phyloP scores from a whole-genome alignment of 495 filamentous ascomycete genomes.

The Amorphotheca resinae region DNA sequence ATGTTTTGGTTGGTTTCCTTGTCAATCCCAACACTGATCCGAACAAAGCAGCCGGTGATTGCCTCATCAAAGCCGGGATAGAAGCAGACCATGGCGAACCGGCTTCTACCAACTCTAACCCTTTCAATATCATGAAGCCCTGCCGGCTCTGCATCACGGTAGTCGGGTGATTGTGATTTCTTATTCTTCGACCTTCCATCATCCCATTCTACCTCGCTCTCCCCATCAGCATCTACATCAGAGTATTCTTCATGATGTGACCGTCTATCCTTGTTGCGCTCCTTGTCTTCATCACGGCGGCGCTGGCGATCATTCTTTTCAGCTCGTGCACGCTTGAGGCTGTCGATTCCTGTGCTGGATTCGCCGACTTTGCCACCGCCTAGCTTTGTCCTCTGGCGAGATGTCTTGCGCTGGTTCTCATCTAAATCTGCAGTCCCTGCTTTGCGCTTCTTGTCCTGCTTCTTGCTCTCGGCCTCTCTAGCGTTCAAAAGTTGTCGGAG shows the following conservation, averaged over 20 bases:
- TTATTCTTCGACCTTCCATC: constrained; percentile 25
- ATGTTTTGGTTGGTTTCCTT: constrained; percentile 51
- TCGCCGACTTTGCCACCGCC: constrained; percentile 70
- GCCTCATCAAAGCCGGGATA: constrained; percentile 76
- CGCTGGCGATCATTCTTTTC: constrained; percentile 71
- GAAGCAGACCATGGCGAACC: constrained; percentile 79
- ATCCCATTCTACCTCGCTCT: constrained; percentile 72
- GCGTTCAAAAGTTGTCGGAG: constrained; percentile 69
- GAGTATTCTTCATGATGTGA: constrained; percentile 37
- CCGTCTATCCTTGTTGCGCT: constrained; percentile 39
- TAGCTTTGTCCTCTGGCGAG: constrained; percentile 66
- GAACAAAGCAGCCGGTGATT: constrained; percentile 65
- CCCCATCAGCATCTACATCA: constrained; percentile 57
- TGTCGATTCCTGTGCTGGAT: constrained; percentile 62
- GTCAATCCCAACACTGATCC: constrained; percentile 67
- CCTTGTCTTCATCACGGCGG: constrained; percentile 52
- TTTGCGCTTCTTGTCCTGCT: constrained; percentile 68
- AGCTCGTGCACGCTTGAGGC: constrained; percentile 71
- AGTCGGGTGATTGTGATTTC: constrained; percentile 33
- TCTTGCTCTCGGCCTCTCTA: constrained; percentile 40
- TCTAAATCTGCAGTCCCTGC: constrained; percentile 63
- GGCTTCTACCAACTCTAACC: constrained; percentile 63
- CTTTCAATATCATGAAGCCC: constrained; percentile 72
- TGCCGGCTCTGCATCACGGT: constrained; percentile 41
- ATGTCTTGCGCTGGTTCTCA: constrained; percentile 59